Conservation (phyloP, 2,329 filamentous ascomycete species). For the Ophiostoma sp. region DNA sequence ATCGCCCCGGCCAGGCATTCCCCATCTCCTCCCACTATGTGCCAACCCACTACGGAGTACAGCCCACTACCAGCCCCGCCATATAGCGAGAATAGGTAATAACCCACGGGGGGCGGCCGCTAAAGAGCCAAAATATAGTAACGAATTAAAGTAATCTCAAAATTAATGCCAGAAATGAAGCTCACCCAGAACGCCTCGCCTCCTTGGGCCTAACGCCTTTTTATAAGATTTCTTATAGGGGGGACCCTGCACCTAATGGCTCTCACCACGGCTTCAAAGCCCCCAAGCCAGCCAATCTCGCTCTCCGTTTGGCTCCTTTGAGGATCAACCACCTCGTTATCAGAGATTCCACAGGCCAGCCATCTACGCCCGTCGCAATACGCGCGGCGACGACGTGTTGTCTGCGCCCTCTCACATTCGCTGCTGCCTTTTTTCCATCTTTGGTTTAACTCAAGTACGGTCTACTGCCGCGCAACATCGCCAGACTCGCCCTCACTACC, state of each 20-base stretch:
- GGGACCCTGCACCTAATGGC: neutral
- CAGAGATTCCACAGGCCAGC: neutral
- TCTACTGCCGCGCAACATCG: neutral
- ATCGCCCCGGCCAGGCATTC: neutral
- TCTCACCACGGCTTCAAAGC: neutral
- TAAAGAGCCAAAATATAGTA: neutral
- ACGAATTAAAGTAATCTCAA: neutral
- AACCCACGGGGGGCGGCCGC: neutral
- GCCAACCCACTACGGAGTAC: neutral
- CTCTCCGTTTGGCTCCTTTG: too few species aligned
- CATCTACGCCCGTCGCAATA: slow-evolving; percentile 15
- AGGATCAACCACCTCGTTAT: neutral
- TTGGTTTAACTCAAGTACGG: neutral
- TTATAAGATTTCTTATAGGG: neutral
- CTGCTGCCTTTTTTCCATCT: slow-evolving; percentile 12
- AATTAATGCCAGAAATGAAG: neutral
- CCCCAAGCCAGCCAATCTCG: neutral
- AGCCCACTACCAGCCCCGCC: neutral
- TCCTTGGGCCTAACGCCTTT: neutral
- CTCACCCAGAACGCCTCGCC: neutral
- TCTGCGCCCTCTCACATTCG: slow-evolving; percentile 13
- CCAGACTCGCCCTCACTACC: neutral
- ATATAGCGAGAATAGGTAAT: slow-evolving; percentile 5
- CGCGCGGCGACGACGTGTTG: slow-evolving; percentile 21
- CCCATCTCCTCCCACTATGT: neutral